phyloP scores from a whole-genome alignment of 306 rosid genomes.

The Vigna reflexopilosa region DNA sequence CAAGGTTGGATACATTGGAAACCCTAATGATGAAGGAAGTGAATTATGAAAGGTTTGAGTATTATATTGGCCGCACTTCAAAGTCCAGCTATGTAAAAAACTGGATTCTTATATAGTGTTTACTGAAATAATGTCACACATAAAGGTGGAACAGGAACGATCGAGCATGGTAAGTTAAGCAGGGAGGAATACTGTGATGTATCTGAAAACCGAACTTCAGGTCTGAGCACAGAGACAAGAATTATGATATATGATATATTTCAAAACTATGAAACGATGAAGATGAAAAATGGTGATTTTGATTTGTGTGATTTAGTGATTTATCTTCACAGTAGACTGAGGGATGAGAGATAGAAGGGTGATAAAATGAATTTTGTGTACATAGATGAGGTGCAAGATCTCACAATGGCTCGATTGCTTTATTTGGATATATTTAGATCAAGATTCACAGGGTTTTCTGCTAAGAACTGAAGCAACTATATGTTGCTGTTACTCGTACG shows the following conservation, averaged over 20 bases:
- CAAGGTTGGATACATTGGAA: slow-evolving; percentile 32
- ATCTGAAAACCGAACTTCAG: slow-evolving; percentile 51
- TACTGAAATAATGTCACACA: slow-evolving; percentile 69
- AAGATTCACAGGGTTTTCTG: slow-evolving; percentile 64
- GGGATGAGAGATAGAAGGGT: slow-evolving; percentile 49
- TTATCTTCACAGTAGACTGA: slow-evolving; percentile 61
- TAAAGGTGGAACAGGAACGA: slow-evolving; percentile 61
- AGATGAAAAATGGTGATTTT: slow-evolving; percentile 61
- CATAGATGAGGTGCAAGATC: slow-evolving; percentile 85
- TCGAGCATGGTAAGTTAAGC: slow-evolving; percentile 51
- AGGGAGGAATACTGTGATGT: slow-evolving; percentile 50
- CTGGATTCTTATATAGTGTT: slow-evolving; percentile 65
- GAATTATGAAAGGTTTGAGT: slow-evolving; percentile 61
- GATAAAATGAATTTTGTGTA: slow-evolving; percentile 62
- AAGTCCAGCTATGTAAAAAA: slow-evolving; percentile 43
- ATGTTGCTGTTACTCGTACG: slow-evolving; percentile 69
- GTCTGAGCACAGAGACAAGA: slow-evolving; percentile 51
- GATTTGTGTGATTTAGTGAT: slow-evolving; percentile 74
- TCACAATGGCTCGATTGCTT: slow-evolving; percentile 64
- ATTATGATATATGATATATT: slow-evolving; percentile 56
- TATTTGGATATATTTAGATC: slow-evolving; percentile 61
- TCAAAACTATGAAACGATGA: slow-evolving; percentile 66
- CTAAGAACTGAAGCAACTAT: slow-evolving; percentile 69
- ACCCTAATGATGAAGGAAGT: slow-evolving; percentile 59
- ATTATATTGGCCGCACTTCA: slow-evolving; percentile 74